Conservation (phyloP, 805 yeast species). For the Suhomyces tanzawaensis region DNA sequence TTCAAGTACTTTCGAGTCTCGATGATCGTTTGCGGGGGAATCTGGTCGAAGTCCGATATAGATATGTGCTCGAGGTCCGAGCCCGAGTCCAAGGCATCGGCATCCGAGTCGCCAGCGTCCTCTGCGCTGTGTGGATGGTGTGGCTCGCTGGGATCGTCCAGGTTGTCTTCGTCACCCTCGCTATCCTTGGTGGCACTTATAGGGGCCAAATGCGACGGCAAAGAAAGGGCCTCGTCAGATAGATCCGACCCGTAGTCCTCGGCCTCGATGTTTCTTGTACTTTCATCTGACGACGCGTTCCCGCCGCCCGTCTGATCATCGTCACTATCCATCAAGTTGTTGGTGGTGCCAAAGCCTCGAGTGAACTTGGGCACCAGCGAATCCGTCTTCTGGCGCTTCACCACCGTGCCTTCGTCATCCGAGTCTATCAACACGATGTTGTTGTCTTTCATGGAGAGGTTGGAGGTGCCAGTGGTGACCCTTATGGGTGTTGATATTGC, state of each 20-base stretch:
- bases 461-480: too few species aligned
- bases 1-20: constrained; percentile 50
- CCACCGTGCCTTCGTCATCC: constrained; percentile 13
- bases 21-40: constrained; percentile 11
- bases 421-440: constrained; percentile 28
- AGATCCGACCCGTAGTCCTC: constrained; percentile 1
- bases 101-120: constrained; percentile 1
- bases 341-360: constrained; percentile 9
- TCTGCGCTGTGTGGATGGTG: constrained; percentile 3
- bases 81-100: not conserved
- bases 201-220: constrained; percentile 1
- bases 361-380: constrained; percentile 9
- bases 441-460: constrained; percentile 4
- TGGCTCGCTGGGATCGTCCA: not conserved
- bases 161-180: constrained; percentile 3
- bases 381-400: constrained; percentile 8
- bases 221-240: not conserved
- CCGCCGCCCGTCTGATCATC: constrained; percentile 4
- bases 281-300: constrained; percentile 1
- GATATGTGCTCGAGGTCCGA: constrained; percentile 4
- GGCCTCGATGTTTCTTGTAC: not conserved
- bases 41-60: constrained; percentile 5
- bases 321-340: constrained; percentile 7
- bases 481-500: too few species aligned
- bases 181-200: not conserved